Base-by-base conservation (phyloP, 2,329 filamentous ascomycete genomes). In the Magnaporthiopsis rhizophila region DNA sequence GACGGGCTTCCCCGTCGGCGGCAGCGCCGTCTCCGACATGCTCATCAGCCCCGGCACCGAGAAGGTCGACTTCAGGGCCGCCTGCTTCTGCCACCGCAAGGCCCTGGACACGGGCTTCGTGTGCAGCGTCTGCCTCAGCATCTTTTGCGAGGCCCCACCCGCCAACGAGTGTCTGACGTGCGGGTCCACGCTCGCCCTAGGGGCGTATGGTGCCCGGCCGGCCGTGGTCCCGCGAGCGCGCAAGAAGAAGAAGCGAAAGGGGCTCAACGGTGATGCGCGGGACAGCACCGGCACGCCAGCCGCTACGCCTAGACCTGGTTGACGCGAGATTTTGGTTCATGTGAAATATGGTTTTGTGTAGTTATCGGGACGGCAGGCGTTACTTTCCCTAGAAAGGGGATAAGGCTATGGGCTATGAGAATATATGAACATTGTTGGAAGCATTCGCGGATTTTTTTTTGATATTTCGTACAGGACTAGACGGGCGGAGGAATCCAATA, bases 91-190 rank as follows among this genome's bases (percentile, higher is more conserved):
- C 74, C 95, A 99, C 77, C 84, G 94, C 62, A 86, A 86, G 50
- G 92, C 98, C 26, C 89, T 99, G 58, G 92, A 97, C 76, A 86
- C 93, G 1, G 95, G 93, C 11, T 99, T 91, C 74, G 94, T 99
- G 53, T 99, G 95, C 80, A 96, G 91, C 66, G 92, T 99, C 69
- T 99, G 95, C 73, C 80, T 99, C 59, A 96, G 91, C 75, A 99
- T 96, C 71, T 97, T 96, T 74, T 97, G 92, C 77, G 81, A 85
- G 70, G 75, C 83, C 1, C 84, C 84, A 1, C 75, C 76, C 3
- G 84, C 85, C 62, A 86, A 85, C 2, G 85, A 88, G 68, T 97
- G 92, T 74, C 78, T 95, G 67, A 96, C 92, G 0, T 97, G 92
- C 74, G 91, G 90, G 2, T 94, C 90, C 3, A 85, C 86, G 71